Percentiles rank a stretch among this genome's conserved stretches.
These are phyloP conservation scores for Skeletonema potamos DNA, from an alignment of 108 stramenopile genomes.

Conservation along the genomic window DNA sequence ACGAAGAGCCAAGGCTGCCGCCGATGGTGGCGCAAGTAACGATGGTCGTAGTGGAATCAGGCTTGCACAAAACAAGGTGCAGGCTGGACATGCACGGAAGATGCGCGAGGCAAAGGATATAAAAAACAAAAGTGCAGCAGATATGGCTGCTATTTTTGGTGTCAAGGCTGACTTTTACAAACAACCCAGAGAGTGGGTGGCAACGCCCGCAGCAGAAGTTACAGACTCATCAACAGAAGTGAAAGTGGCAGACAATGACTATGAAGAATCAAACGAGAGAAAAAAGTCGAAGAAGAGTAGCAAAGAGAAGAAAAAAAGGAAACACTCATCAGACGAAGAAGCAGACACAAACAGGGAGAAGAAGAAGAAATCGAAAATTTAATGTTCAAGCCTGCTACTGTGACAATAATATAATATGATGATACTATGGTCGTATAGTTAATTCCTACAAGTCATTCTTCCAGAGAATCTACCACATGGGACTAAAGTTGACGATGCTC, in stretches of 20 bases:
- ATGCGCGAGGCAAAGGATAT: constrained; percentile 85
- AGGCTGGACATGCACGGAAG: constrained; percentile 76
- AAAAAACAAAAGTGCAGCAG: constrained; percentile 55
- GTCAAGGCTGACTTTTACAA: constrained; percentile 53
- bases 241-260: background rate
- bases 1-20: constrained; percentile 5
- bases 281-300: background rate
- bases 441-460: background rate
- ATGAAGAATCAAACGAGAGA: background rate
- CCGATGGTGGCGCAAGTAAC: background rate
- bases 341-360: background rate
- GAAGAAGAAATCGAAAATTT: constrained; percentile 2
- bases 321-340: background rate
- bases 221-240: background rate
- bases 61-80: constrained; percentile 76
- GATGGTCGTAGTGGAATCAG: constrained; percentile 4
- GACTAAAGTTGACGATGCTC: constrained; percentile 56
- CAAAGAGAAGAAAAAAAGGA: background rate
- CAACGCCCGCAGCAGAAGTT: background rate
- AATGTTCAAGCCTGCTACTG: background rate
- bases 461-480: constrained; percentile 75
- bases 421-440: background rate
- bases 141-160: constrained; percentile 87
- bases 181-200: constrained; percentile 1
- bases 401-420: background rate